Evolutionary conservation across 306 rosid genomes (phyloP).

Genomic region (Amphicarpaea edgeworthii): DNA sequence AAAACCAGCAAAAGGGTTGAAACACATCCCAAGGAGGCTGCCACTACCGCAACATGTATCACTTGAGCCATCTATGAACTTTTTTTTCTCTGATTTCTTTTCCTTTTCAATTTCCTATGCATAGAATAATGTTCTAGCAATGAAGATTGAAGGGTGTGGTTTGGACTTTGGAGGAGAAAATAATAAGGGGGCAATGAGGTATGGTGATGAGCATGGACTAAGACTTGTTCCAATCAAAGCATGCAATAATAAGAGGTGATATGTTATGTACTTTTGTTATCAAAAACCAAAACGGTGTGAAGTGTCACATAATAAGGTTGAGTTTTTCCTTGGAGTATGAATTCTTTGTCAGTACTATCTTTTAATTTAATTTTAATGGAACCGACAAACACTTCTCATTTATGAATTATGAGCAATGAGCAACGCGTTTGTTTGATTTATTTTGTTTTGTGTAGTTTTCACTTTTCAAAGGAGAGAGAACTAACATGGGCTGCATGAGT

Average conservation of each 20-base stretch:
- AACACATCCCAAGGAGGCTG: conserved; percentile 54
- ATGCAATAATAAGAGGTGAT: conserved; percentile 38
- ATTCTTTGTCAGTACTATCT: conserved; percentile 38
- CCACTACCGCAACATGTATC: conserved; percentile 50
- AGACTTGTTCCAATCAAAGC: conserved; percentile 66
- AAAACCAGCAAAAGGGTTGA: conserved; percentile 47
- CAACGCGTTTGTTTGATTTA: conserved; percentile 43
- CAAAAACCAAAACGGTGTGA: conserved; percentile 29
- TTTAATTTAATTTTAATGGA: conserved; percentile 39
- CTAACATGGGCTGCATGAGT: neutral
- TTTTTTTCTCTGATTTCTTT: neutral
- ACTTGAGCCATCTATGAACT: conserved; percentile 55
- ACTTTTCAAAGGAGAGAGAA: conserved; percentile 31
- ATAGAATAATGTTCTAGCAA: conserved; percentile 29
- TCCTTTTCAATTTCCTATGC: conserved; percentile 17
- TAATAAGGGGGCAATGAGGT: conserved; percentile 36
- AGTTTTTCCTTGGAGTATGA: conserved; percentile 31
- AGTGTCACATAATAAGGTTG: conserved; percentile 25
- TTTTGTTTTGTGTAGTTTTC: conserved; percentile 10
- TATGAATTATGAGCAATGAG: conserved; percentile 15
- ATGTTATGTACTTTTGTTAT: conserved; percentile 25
- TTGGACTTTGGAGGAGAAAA: conserved; percentile 25
- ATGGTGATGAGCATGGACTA: conserved; percentile 52
- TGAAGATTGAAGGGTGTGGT: neutral
- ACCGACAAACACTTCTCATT: conserved; percentile 44